These are phyloP conservation scores for Blastocystis hominis DNA, from an alignment of 352 stramenopile genomes.

Conservation along the genomic window DNA sequence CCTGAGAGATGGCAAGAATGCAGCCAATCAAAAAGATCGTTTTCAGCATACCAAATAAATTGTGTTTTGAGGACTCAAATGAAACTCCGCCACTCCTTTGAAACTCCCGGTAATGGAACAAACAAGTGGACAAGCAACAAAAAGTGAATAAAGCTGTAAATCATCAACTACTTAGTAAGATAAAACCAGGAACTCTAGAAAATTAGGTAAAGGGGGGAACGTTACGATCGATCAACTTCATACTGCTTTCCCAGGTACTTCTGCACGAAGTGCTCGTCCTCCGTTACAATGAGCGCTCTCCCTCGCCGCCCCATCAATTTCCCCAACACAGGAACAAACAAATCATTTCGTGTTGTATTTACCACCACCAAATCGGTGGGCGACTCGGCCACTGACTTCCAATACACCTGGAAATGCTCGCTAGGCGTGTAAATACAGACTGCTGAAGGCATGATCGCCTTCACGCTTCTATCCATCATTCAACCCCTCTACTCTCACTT, in stretches of 20 bases:
- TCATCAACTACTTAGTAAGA: conserved; percentile 24
- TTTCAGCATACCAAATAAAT: background rate
- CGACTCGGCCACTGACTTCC: background rate
- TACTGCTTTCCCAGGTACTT: background rate
- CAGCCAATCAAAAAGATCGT: background rate
- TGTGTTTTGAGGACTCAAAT: background rate
- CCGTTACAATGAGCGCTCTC: background rate
- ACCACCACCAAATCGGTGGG: background rate
- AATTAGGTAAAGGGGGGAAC: background rate
- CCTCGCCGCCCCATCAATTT: background rate
- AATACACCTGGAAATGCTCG: background rate
- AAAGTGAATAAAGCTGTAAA: background rate
- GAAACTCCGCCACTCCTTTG: background rate
- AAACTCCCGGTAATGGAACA: background rate
- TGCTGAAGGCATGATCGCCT: background rate
- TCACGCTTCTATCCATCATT: background rate
- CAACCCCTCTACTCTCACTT: background rate
- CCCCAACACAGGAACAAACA: background rate
- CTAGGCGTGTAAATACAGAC: background rate
- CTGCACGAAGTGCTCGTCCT: background rate
- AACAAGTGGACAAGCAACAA: background rate
- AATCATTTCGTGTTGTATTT: background rate
- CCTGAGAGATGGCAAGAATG: background rate
- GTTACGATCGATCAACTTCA: background rate
- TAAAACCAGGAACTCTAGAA: background rate